phyloP scores from a whole-genome alignment of 225 moss, liverwort and hornwort species.

The Sphagnum contortum region DNA sequence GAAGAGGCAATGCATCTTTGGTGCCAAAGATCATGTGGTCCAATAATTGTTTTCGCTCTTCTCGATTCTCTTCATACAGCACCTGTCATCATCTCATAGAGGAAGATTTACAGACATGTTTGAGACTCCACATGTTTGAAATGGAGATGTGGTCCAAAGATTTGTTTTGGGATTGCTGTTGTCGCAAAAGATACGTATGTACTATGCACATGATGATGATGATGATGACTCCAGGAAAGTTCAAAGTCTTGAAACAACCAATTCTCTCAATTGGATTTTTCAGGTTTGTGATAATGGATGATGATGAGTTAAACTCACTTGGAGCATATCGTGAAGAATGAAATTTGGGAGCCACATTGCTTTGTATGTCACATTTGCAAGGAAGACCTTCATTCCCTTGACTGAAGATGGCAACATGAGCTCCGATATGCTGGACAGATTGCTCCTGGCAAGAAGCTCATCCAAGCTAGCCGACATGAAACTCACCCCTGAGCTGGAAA shows the following conservation, averaged over 20 bases:
- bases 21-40: conserved; percentile 21
- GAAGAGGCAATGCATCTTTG: conserved; percentile 19
- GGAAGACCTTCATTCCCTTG: neutral
- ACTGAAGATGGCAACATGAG: conserved; percentile 33
- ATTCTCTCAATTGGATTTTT: too few relatives aligned
- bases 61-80: conserved; percentile 25
- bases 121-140: too few relatives aligned
- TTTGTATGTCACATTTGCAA: conserved; percentile 1
- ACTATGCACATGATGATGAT: too few relatives aligned
- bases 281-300: too few relatives aligned
- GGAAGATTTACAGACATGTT: too few relatives aligned
- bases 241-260: too few relatives aligned
- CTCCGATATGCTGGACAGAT: conserved; percentile 9
- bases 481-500: conserved; percentile 45
- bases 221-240: too few relatives aligned
- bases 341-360: conserved; percentile 10
- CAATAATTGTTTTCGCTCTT: conserved; percentile 25
- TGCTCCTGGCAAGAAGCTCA: conserved; percentile 19
- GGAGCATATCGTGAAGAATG: conserved; percentile 6
- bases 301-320: too few relatives aligned
- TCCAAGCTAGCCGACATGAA: conserved; percentile 21
- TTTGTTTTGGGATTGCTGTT: too few relatives aligned
- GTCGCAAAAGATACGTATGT: too few relatives aligned
- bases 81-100: conserved; percentile 18
- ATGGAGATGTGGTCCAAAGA: too few relatives aligned